These are phyloP conservation scores for Protea cynaroides DNA, from an alignment of 164 flowering plant species.

Conservation along the genomic window DNA sequence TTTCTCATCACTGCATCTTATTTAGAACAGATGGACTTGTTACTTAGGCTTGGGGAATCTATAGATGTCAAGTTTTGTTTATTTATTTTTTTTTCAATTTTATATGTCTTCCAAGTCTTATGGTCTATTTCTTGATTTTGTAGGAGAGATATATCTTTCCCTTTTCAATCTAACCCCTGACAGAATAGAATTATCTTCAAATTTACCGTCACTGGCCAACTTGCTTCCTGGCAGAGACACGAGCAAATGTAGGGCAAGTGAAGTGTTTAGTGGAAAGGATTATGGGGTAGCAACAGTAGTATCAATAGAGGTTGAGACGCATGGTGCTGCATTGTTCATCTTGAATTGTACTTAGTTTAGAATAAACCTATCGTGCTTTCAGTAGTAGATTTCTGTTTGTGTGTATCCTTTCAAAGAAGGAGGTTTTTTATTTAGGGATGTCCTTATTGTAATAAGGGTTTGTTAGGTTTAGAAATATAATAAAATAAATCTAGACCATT, in stretches of 20 bases:
- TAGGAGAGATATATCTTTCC: conserved; percentile 69
- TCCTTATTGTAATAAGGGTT: too few relatives aligned
- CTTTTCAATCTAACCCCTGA: conserved; percentile 57
- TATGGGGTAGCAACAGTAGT: conserved; percentile 23
- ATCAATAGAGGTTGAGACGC: conserved; percentile 35
- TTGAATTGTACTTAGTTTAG: conserved; percentile 24
- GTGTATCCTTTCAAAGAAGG: too few relatives aligned
- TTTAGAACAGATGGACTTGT: too few relatives aligned
- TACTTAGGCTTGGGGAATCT: neutral
- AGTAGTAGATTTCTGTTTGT: too few relatives aligned
- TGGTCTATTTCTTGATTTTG: conserved; percentile 6
- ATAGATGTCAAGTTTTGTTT: neutral
- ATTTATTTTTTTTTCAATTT: neutral
- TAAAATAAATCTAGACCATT: too few relatives aligned
- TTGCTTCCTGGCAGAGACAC: conserved; percentile 34
- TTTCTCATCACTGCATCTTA: too few relatives aligned
- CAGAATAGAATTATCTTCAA: conserved; percentile 39
- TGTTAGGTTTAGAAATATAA: too few relatives aligned
- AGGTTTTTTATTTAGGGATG: too few relatives aligned
- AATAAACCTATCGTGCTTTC: too few relatives aligned
- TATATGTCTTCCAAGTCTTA: neutral
- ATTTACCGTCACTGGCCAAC: conserved; percentile 38
- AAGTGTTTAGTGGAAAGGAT: conserved; percentile 61
- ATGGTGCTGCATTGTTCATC: conserved; percentile 54
- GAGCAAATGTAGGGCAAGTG: conserved; percentile 34